Percentiles rank a stretch among this genome's conserved stretches.
Evolutionary conservation across 441 rosid genomes (phyloP).

Genomic region (Erodium chrysanthum): DNA sequence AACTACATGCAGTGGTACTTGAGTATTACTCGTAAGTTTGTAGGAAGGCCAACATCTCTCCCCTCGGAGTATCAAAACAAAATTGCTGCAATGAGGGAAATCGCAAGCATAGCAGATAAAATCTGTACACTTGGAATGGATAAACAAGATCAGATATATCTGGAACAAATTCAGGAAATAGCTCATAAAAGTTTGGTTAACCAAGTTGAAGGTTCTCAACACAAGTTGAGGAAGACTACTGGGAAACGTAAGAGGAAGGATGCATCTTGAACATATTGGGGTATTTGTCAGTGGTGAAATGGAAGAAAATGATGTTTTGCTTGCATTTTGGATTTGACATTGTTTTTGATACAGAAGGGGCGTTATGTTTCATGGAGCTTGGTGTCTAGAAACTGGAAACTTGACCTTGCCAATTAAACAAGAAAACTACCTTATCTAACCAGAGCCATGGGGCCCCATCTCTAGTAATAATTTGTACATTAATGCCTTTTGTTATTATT

Average conservation of each 20-base stretch:
- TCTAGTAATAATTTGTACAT: background rate
- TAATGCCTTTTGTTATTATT: background rate
- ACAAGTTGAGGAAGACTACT: conserved; percentile 37
- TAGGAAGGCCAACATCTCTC: conserved; percentile 89
- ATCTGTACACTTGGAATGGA: conserved; percentile 67
- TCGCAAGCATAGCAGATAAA: conserved; percentile 70
- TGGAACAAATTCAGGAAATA: conserved; percentile 33
- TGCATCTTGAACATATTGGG: conserved; percentile 60
- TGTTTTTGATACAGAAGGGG: background rate
- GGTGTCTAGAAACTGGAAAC: background rate
- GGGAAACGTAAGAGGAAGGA: conserved; percentile 74
- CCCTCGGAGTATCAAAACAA: conserved; percentile 96
- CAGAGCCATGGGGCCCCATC: background rate
- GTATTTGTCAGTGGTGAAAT: too few species aligned
- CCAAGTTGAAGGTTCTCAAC: conserved; percentile 21
- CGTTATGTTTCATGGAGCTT: background rate
- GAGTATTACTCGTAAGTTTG: conserved; percentile 72
- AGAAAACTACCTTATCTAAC: background rate
- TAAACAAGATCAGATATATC: conserved; percentile 32
- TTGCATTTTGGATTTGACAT: background rate
- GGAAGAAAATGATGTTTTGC: too few species aligned
- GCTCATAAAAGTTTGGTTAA: conserved; percentile 37
- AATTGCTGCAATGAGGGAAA: conserved; percentile 75
- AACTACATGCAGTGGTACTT: conserved; percentile 78
- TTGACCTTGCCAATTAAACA: background rate